Evolutionary conservation across 176 grass and related monocot genomes (phyloP).

Genomic region (Pontederia crassipes): DNA sequence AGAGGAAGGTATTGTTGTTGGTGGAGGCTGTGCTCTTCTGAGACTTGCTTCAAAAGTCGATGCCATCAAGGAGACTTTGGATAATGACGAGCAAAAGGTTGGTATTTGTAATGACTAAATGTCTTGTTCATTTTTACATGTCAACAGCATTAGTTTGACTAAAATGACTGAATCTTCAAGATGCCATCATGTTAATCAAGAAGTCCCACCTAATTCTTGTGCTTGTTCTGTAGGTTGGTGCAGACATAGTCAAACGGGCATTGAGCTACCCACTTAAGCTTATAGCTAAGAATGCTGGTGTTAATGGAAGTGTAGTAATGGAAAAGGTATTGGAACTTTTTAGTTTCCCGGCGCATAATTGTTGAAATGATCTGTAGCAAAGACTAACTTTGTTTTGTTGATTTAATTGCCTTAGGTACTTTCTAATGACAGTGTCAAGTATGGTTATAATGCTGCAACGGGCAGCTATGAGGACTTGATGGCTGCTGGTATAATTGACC

Average conservation of each 20-base stretch:
- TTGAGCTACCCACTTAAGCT: constrained; percentile 89
- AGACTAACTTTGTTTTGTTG: no score
- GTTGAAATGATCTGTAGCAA: no score
- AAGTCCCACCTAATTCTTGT: not conserved
- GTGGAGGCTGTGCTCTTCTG: constrained; percentile 83
- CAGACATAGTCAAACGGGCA: constrained; percentile 86
- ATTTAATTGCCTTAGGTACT: constrained; percentile 44
- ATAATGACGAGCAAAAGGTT: constrained; percentile 96
- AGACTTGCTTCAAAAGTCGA: constrained; percentile 77
- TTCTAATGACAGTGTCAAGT: constrained; percentile 57
- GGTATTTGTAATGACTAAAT: not conserved
- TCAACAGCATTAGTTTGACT: not conserved
- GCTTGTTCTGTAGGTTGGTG: constrained; percentile 61
- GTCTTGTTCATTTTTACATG: no score
- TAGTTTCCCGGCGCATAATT: not conserved
- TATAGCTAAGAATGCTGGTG: constrained; percentile 93
- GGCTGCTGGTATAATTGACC: constrained; percentile 96
- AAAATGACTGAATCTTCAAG: no score
- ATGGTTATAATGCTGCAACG: constrained; percentile 80
- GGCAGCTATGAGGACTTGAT: constrained; percentile 89
- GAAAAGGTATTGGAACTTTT: constrained; percentile 49
- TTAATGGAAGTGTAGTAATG: constrained; percentile 86
- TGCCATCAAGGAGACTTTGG: constrained; percentile 73
- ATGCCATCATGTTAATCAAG: no score
- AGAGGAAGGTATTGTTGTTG: constrained; percentile 94